phyloP scores from a whole-genome alignment of 768 basidiomycete genomes.

The Boletus sp. region DNA sequence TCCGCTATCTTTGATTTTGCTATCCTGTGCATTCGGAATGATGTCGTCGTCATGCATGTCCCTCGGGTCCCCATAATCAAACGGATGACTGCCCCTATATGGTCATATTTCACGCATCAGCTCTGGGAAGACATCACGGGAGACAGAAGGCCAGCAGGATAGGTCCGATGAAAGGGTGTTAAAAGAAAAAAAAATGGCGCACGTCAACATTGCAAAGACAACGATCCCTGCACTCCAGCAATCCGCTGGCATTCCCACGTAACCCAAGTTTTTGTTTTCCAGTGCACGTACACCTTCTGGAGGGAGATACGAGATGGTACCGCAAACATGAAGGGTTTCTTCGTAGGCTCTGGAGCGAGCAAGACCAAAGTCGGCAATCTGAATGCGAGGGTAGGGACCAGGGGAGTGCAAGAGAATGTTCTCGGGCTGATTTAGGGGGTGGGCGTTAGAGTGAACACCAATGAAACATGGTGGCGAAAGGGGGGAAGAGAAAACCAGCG shows the following conservation, averaged over 20 bases:
- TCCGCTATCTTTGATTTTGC: conserved; percentile 35
- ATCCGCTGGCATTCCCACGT: conserved; percentile 82
- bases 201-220: conserved; percentile 83
- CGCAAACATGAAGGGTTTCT: conserved; percentile 82
- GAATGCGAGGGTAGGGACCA: conserved; percentile 81
- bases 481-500: background rate
- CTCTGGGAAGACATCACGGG: background rate
- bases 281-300: conserved; percentile 82
- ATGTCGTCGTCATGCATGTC: conserved; percentile 14
- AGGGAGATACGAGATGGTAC: conserved; percentile 84
- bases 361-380: conserved; percentile 86
- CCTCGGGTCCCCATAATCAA: conserved; percentile 53
- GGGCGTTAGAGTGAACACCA: background rate
- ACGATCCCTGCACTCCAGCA: conserved; percentile 88
- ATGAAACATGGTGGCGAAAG: background rate
- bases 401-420: conserved; percentile 77
- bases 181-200: conserved; percentile 32
- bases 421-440: conserved; percentile 55
- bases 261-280: conserved; percentile 70
- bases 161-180: background rate
- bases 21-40: conserved; percentile 8
- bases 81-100: conserved; percentile 71
- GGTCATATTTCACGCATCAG: conserved; percentile 7
- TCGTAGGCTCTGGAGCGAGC: conserved; percentile 77
- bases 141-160: background rate